Conservation (phyloP, 306 rosid genomes). For the Purshia tridentata region DNA sequence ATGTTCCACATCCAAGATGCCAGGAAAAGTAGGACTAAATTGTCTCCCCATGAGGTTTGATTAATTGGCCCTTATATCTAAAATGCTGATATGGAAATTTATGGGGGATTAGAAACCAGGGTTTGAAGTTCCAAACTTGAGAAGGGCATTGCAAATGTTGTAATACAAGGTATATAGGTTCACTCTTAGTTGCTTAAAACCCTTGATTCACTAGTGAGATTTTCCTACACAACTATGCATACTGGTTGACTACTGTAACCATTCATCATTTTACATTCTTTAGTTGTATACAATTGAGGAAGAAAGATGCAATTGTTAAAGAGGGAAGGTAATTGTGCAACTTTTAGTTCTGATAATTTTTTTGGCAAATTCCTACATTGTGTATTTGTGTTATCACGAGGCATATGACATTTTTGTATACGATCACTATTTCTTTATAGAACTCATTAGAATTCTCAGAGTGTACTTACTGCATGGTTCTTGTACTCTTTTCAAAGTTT, state of each 20-base stretch:
- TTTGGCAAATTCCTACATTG: neutral
- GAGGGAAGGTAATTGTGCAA: neutral
- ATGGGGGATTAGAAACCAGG: neutral
- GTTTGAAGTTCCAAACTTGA: neutral
- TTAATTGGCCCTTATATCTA: neutral
- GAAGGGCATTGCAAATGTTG: too few species aligned
- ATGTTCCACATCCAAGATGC: conserved; percentile 81
- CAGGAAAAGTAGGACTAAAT: conserved; percentile 34
- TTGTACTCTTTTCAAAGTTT: too few species aligned
- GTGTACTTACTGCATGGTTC: too few species aligned
- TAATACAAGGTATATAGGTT: neutral
- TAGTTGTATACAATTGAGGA: neutral
- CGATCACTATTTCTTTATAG: too few species aligned
- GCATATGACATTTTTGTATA: too few species aligned
- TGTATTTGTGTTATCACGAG: too few species aligned
- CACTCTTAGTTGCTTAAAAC: neutral
- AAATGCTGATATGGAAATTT: neutral
- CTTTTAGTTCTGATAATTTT: neutral
- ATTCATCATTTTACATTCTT: neutral
- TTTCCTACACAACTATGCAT: neutral
- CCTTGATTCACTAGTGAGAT: conserved; percentile 5
- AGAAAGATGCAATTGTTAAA: neutral
- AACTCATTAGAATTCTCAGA: too few species aligned
- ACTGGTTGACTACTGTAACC: neutral
- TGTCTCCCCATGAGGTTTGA: conserved; percentile 1